Evolutionary conservation across 2,329 filamentous ascomycete genomes (phyloP), one percentile per base, ranked within the genome.

Genomic region (Sclerotiophoma versabilis): DNA sequence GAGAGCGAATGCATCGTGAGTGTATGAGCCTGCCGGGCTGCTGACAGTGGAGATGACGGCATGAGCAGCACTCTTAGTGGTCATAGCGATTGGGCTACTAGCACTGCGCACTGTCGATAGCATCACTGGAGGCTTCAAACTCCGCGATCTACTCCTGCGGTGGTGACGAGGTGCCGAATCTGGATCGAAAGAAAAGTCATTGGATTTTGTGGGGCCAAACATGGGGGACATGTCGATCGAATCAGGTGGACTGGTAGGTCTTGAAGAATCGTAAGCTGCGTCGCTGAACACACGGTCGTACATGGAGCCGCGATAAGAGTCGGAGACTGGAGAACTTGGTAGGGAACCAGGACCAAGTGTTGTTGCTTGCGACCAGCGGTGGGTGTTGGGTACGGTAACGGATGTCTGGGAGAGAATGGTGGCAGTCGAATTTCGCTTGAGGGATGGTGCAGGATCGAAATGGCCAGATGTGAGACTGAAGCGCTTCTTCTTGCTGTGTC

Each of bases 281-380:
- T 81, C 83, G 59, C 81, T 83, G 61, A 89, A 85, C 10, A 84
- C 77, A 26, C 86, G 83, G 71, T 97, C 93, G 66, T 96, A 97
- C 39, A 96, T 80, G 0, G 90, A 87, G 11, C 84, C 91, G 15
- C 88, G 85, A 59, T 79, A 75, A 2, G 87, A 86, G 25, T 86
- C 86, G 1, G 92, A 95, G 37, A 83, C 84, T 0, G 95, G 93
- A 4, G 93, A 97, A 64, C 88, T 92, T 1, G 92, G 88, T 1
- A 89, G 82, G 0, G 93, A 96, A 1, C 89, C 91, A 1, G 85
- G 75, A 2, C 84, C 82, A 53, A 89, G 75, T 6, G 79, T 86
- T 9, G 90, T 87, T 0, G 85, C 85, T 23, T 84, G 83, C 41
- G 88, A 87, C 84, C 88, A 93, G 46, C 87, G 83, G 41, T 75